A percentile compares a stretch with the other conserved stretches of the same genome.
Evolutionary conservation across 345 rosid genomes (phyloP).

Genomic region (Cardamine resedifolia): DNA sequence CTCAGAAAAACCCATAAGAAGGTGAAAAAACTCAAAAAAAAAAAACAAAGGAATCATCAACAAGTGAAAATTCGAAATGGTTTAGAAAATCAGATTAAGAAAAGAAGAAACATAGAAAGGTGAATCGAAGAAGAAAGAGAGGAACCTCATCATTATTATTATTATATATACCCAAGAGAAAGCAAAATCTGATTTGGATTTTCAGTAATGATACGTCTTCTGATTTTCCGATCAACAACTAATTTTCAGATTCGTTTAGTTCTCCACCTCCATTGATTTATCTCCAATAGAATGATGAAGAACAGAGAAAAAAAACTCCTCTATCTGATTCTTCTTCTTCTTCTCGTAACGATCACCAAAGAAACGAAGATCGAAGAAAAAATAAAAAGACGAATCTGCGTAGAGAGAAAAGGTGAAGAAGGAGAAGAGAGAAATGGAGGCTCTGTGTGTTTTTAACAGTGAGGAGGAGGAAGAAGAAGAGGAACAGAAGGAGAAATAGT

Average conservation of each 20-base stretch:
- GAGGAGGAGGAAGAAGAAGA: constrained; percentile 16
- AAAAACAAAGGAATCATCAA: background rate
- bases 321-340: background rate
- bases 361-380: background rate
- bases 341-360: constrained; percentile 1
- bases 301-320: background rate
- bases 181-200: background rate
- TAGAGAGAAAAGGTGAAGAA: background rate
- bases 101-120: background rate
- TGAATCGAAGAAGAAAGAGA: constrained; percentile 33
- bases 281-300: background rate
- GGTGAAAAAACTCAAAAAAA: too few relatives aligned
- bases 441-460: constrained; percentile 24
- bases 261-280: constrained; percentile 9
- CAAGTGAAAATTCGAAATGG: background rate
- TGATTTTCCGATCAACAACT: constrained; percentile 13
- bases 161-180: constrained; percentile 22
- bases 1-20: background rate
- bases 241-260: constrained; percentile 14
- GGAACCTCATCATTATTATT: constrained; percentile 35
- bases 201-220: background rate
- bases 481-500: constrained; percentile 27
- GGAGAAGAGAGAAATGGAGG: constrained; percentile 1
- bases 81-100: background rate
- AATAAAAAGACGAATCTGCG: background rate